Percentiles rank a stretch among this genome's conserved stretches.
Conservation (phyloP, 176 grass and related monocot species). For the Triticum monococcum region DNA sequence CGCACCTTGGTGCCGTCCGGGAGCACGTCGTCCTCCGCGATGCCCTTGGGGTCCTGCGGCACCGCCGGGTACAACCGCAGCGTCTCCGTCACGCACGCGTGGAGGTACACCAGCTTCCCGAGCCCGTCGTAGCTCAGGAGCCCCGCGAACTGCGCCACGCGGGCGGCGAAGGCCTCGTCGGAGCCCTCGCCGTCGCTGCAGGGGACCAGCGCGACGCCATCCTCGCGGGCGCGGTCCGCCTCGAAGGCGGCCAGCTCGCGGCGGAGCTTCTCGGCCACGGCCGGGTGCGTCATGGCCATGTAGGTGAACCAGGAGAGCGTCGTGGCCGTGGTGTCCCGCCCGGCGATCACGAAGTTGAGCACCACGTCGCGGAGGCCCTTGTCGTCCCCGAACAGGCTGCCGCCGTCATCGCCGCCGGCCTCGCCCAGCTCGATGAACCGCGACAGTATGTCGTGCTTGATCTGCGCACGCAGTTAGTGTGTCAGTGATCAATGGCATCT, state of each 20-base stretch:
- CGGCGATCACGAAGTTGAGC: slow-evolving; percentile 93
- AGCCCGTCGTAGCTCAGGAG: slow-evolving; percentile 75
- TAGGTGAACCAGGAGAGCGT: slow-evolving; percentile 94
- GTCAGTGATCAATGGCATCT: neutral
- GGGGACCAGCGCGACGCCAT: slow-evolving; percentile 40
- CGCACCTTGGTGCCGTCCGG: slow-evolving; percentile 85
- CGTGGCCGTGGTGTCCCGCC: slow-evolving; percentile 85
- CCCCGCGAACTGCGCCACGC: slow-evolving; percentile 61
- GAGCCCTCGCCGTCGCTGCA: neutral
- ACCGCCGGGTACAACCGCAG: slow-evolving; percentile 85
- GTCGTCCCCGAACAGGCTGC: slow-evolving; percentile 54
- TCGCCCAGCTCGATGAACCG: slow-evolving; percentile 92
- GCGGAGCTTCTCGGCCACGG: slow-evolving; percentile 67
- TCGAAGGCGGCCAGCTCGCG: slow-evolving; percentile 72
- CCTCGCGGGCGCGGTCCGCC: slow-evolving; percentile 64
- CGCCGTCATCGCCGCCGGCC: slow-evolving; percentile 25
- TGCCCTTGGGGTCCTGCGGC: slow-evolving; percentile 93
- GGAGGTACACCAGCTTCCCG: slow-evolving; percentile 79
- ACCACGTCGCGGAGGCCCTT: slow-evolving; percentile 92
- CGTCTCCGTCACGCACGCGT: slow-evolving; percentile 91
- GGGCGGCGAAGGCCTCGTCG: slow-evolving; percentile 36
- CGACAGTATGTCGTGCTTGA: slow-evolving; percentile 94
- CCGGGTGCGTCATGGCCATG: slow-evolving; percentile 74
- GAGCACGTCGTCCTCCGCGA: slow-evolving; percentile 80
- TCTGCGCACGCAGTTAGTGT: neutral